These are phyloP conservation scores for Coemansia asiatica DNA, from an alignment of 192 early-diverging fungal genomes.

Conservation along the genomic window DNA sequence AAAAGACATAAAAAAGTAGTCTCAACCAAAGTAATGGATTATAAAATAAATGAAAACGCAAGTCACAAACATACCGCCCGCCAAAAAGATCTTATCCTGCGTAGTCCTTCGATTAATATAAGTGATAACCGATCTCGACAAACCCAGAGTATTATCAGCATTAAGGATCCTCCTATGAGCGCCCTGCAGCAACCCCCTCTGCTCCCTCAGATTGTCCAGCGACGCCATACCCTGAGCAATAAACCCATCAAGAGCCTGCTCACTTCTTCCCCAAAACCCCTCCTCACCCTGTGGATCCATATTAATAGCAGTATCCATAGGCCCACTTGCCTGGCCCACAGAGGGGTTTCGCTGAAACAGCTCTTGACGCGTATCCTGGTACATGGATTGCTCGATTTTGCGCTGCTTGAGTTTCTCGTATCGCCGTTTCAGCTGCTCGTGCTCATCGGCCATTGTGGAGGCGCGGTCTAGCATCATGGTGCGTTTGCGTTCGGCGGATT, in stretches of 20 bases:
- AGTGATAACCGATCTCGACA: slow-evolving; percentile 46
- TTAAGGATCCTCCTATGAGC: slow-evolving; percentile 43
- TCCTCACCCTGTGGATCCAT: slow-evolving; percentile 40
- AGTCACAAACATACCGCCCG: slow-evolving; percentile 36
- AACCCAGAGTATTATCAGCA: slow-evolving; percentile 41
- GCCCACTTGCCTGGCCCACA: not conserved
- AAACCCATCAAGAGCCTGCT: slow-evolving; percentile 41
- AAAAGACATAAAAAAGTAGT: not conserved
- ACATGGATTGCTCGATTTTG: slow-evolving; percentile 11
- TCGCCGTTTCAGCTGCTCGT: slow-evolving; percentile 42
- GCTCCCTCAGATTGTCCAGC: slow-evolving; percentile 41
- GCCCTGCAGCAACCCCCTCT: slow-evolving; percentile 32
- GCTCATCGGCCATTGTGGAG: slow-evolving; percentile 38
- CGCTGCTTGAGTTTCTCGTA: slow-evolving; percentile 43
- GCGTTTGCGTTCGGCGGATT: slow-evolving; percentile 49
- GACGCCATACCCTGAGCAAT: slow-evolving; percentile 51
- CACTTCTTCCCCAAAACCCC: slow-evolving; percentile 39
- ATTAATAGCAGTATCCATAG: slow-evolving; percentile 37
- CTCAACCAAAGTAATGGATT: slow-evolving; percentile 40
- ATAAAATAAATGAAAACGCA: slow-evolving; percentile 48
- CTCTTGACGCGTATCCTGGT: slow-evolving; percentile 24
- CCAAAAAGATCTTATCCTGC: slow-evolving; percentile 52
- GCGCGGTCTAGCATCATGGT: slow-evolving; percentile 46
- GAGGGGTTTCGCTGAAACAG: slow-evolving; percentile 27
- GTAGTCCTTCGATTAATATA: slow-evolving; percentile 50